These are phyloP conservation scores for Leptographium procerum DNA, from an alignment of 2,329 filamentous ascomycete species.

Conservation along the genomic window DNA sequence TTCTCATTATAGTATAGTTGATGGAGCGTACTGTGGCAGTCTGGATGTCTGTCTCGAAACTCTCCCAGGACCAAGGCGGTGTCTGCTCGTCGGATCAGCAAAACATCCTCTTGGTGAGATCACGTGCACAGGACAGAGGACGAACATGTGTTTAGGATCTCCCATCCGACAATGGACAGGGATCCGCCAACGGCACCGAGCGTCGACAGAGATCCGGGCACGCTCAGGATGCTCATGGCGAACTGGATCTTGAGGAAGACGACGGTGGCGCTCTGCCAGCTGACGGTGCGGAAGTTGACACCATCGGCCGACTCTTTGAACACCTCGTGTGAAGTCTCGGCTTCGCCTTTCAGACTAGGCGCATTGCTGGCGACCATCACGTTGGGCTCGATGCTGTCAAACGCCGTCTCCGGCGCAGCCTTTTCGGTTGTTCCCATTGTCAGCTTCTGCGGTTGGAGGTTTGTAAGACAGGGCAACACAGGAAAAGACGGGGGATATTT, in stretches of 20 bases:
- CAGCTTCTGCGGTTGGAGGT: no score
- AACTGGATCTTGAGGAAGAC: slow-evolving; percentile 34
- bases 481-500: no score
- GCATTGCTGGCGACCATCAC: background rate
- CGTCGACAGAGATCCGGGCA: slow-evolving; percentile 54
- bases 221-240: slow-evolving; percentile 49
- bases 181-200: slow-evolving; percentile 74
- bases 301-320: slow-evolving; percentile 30
- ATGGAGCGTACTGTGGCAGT: slow-evolving; percentile 24
- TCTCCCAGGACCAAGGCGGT: slow-evolving; percentile 28
- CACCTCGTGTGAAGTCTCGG: slow-evolving; percentile 20
- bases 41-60: slow-evolving; percentile 26
- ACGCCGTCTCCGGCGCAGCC: no score
- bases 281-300: slow-evolving; percentile 33
- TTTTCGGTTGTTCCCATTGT: background rate
- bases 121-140: background rate
- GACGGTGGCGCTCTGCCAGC: slow-evolving; percentile 34
- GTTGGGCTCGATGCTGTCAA: background rate
- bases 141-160: slow-evolving; percentile 24
- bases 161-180: slow-evolving; percentile 64
- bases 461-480: no score
- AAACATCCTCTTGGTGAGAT: background rate
- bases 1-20: no score
- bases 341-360: background rate
- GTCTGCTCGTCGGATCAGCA: slow-evolving; percentile 9